Conservation (phyloP, 208 protist genomes). For the Trypanosomatidae sp. region DNA sequence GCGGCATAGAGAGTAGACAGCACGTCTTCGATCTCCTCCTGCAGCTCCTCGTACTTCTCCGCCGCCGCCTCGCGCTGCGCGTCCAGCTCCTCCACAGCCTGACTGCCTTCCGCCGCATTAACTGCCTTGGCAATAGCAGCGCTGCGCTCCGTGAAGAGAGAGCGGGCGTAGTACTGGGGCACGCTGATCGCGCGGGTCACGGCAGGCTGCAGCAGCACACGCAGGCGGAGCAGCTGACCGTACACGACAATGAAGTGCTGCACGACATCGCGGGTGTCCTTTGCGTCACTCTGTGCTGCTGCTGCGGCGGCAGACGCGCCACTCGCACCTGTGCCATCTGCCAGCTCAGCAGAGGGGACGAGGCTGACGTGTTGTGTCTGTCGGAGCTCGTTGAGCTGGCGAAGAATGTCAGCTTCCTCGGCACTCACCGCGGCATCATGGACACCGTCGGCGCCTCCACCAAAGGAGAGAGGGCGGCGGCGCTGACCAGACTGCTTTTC, state of each 20-base stretch:
- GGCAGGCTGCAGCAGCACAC: conserved; percentile 72
- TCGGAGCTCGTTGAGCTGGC: conserved; percentile 33
- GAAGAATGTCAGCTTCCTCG: conserved; percentile 32
- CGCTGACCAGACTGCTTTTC: conserved; percentile 5
- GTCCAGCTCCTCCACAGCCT: conserved; percentile 18
- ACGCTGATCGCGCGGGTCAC: conserved; percentile 59
- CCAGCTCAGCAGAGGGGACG: neutral
- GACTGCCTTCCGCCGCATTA: conserved; percentile 5
- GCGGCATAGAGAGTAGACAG: conserved; percentile 25
- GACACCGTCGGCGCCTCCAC: conserved; percentile 13
- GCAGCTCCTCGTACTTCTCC: conserved; percentile 28
- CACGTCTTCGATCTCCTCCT: conserved; percentile 24
- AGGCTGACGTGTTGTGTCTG: conserved; percentile 29
- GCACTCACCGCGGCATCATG: conserved; percentile 11
- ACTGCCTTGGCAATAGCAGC: conserved; percentile 14
- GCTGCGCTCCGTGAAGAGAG: conserved; percentile 39
- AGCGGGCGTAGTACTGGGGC: conserved; percentile 81
- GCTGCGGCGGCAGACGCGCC: neutral
- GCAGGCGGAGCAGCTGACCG: conserved; percentile 67
- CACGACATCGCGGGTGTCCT: conserved; percentile 43
- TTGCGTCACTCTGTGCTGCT: conserved; percentile 8
- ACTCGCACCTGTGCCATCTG: neutral
- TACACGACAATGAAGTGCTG: conserved; percentile 72
- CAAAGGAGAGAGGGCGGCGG: conserved; percentile 20
- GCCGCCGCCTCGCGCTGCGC: conserved; percentile 14